Evolutionary conservation across 2,329 filamentous ascomycete genomes (phyloP).

Genomic region (Claviceps digitariae): DNA sequence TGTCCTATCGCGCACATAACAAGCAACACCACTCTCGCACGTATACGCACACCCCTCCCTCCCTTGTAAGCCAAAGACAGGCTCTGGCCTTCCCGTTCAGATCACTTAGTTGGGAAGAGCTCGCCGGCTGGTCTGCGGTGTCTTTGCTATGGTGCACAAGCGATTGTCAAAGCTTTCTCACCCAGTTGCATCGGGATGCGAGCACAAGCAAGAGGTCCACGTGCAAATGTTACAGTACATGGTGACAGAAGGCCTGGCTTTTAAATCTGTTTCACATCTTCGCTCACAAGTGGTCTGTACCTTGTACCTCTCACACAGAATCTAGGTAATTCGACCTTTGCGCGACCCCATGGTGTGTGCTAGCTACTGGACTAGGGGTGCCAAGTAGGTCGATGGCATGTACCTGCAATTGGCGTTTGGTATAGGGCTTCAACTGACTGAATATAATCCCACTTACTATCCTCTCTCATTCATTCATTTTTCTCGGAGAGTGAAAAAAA

Average conservation of each 20-base stretch:
- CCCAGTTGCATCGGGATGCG: background rate
- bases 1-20: background rate
- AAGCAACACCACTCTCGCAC: background rate
- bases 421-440: background rate
- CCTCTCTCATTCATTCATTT: background rate
- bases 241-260: background rate
- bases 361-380: background rate
- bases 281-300: background rate
- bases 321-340: background rate
- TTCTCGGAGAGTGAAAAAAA: background rate
- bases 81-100: background rate
- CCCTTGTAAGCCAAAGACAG: background rate
- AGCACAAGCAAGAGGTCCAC: conserved; percentile 1
- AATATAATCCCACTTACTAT: background rate
- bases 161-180: background rate
- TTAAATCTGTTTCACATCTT: conserved; percentile 1
- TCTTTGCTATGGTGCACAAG: background rate
- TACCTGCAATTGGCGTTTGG: background rate
- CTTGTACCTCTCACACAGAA: background rate
- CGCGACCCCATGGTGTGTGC: background rate
- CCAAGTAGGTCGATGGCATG: background rate
- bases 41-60: background rate
- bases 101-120: background rate
- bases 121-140: background rate
- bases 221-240: conserved; percentile 1